Conservation (phyloP, 176 grass and related monocot species). For the Typha latifolia region DNA sequence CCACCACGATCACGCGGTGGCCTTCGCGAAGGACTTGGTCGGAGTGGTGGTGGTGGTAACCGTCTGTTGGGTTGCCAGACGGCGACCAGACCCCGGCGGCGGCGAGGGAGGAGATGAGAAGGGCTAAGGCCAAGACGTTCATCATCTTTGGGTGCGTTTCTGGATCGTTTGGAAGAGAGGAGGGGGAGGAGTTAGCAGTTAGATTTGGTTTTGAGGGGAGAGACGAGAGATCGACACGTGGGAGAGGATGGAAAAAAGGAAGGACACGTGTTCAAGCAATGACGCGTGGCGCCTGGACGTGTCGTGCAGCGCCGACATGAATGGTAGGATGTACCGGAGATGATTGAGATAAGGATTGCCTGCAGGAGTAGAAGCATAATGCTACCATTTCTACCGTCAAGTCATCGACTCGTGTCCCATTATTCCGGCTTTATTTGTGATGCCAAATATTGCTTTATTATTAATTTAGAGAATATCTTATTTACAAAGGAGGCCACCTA, state of each 20-base stretch:
- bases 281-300: constrained; percentile 19
- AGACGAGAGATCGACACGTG: not conserved
- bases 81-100: constrained; percentile 60
- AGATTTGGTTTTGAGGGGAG: not conserved
- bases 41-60: not conserved
- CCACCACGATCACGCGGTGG: constrained; percentile 63
- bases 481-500: no score
- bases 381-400: no score
- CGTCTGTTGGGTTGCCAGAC: constrained; percentile 5
- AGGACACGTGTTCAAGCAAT: not conserved
- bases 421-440: no score
- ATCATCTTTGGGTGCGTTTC: constrained; percentile 29
- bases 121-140: constrained; percentile 54
- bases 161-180: no score
- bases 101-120: constrained; percentile 53
- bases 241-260: not conserved
- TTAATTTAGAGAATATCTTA: no score
- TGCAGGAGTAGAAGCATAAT: not conserved
- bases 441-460: no score
- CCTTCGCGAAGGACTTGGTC: constrained; percentile 48
- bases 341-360: not conserved
- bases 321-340: not conserved
- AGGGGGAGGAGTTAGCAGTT: no score
- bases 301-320: constrained; percentile 4
- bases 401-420: no score